Conservation (phyloP, 768 basidiomycete genomes). For the Tulasnella sp. region DNA sequence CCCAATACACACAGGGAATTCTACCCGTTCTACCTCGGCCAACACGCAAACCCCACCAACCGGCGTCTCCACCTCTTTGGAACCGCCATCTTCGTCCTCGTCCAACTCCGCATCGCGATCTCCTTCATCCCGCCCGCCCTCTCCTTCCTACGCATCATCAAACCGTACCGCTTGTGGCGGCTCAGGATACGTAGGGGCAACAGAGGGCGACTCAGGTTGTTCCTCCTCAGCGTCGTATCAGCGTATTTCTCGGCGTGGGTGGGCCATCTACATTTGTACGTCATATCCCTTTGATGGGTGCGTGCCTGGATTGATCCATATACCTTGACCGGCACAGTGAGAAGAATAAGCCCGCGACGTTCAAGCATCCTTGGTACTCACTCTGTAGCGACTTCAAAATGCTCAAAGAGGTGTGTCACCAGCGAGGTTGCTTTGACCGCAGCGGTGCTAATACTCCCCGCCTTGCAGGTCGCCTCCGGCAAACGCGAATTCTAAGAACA, state of each 20-base stretch:
- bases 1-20: not conserved
- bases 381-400: not conserved
- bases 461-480: not conserved
- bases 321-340: not conserved
- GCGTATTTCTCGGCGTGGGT: constrained; percentile 3
- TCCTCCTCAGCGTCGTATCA: not conserved
- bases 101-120: constrained; percentile 5
- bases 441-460: not conserved
- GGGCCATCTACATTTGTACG: not conserved
- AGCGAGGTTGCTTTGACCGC: not conserved
- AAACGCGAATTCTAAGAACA: not conserved
- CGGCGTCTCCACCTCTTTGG: constrained; percentile 2
- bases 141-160: not conserved
- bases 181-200: not conserved
- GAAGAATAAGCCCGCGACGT: constrained; percentile 7
- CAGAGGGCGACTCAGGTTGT: not conserved
- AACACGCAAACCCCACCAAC: not conserved
- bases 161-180: not conserved
- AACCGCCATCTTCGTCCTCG: not conserved
- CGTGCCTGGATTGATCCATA: not conserved
- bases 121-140: not conserved
- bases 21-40: constrained; percentile 12
- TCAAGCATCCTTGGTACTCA: constrained; percentile 5
- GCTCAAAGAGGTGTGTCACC: constrained; percentile 3
- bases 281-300: not conserved